Base-by-base conservation (phyloP, 441 rosid species). In the Adansonia rubrostipa region DNA sequence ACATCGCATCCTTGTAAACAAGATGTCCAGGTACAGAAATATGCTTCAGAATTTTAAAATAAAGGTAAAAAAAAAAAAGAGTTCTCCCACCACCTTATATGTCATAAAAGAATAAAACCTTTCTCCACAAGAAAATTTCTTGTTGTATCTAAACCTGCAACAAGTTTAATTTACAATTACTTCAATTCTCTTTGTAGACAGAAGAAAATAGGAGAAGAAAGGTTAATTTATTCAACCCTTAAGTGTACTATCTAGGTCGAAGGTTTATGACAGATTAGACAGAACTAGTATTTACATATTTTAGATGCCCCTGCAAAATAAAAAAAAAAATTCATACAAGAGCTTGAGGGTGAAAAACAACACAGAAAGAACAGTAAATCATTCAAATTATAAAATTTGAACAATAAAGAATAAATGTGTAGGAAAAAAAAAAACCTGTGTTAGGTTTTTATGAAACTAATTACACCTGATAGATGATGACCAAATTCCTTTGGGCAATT, bases 401-500 rank as follows among this genome's bases (percentile, higher is more conserved):
- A 42, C 24, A 40, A 63, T 63, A 71, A 53, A 77, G 45, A 36
- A 74, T 53, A 74, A 60, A 56, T 9, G 42, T 44, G 56, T 71
- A 75, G 20, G 47, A 33, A 62, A 71, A 71, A 73, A 36, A 48
- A 57, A 28, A 78, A 74, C 77, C n/a, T 67, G 71, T 53, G 20
- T 11, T 53, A 78, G 80, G 50, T 72, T 74, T 68, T 73, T 77
- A 75, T 71, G 80, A 73, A 77, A 80, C 85, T 79, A 84, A 80
- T 79, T 87, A 85, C 86, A 87, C 78, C 75, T 50, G 61, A 65
- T 63, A 77, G 75, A 84, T 64, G 63, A 77, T 73, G 75, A 61
- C n/a, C 82, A 67, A 82, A 62, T 78, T 85, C 85, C 71, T 54
- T 75, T 73, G 77, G 60, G 81, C 71, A 74, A 82, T 77, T 71